Conservation (phyloP, 75 land plant genomes). For the Chamaecyparis obtusa region DNA sequence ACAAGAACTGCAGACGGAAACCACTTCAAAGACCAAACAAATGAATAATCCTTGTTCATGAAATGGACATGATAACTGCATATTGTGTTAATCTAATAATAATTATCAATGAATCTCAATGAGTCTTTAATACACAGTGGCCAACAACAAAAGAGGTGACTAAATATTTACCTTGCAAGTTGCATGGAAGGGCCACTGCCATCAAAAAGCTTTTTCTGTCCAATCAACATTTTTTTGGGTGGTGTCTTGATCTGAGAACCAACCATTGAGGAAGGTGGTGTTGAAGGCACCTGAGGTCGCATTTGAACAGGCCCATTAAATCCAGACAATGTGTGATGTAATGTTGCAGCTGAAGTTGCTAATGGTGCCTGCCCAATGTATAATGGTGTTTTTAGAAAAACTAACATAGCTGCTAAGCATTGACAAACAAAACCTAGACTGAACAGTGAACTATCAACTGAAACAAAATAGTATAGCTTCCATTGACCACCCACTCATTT, state of each 20-base stretch:
- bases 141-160: not conserved
- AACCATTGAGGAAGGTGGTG: constrained; percentile 16
- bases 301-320: constrained; percentile 27
- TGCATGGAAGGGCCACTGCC: constrained; percentile 50
- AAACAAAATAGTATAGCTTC: not conserved
- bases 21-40: not conserved
- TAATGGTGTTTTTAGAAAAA: not conserved
- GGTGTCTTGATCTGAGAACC: constrained; percentile 52
- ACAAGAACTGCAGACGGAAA: not conserved
- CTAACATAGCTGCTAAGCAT: not conserved
- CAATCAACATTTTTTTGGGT: constrained; percentile 52
- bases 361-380: not conserved
- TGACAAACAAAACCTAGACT: not conserved
- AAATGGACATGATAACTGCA: not conserved
- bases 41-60: not conserved
- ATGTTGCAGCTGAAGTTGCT: constrained; percentile 5
- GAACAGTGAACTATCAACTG: not conserved
- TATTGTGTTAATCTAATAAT: not conserved
- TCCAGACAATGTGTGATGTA: constrained; percentile 9
- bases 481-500: not conserved
- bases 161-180: constrained; percentile 46
- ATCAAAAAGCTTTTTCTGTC: constrained; percentile 82
- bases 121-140: not conserved
- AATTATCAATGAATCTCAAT: not conserved
- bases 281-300: constrained; percentile 27